phyloP scores from a whole-genome alignment of 495 filamentous ascomycete genomes.

The Aspergillus baeticus region DNA sequence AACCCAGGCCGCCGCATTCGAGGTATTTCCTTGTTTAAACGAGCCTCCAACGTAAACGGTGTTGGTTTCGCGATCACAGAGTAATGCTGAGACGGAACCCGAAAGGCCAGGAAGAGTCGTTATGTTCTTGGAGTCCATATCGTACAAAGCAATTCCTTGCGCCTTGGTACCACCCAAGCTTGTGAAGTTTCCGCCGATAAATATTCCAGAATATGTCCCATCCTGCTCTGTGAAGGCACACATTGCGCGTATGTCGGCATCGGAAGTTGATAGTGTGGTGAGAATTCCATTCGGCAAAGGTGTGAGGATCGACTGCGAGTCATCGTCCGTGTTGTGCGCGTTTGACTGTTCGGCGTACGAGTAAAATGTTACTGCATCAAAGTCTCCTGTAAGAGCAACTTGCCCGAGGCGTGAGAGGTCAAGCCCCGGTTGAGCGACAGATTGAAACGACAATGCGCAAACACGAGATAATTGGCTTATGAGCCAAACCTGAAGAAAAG shows the following conservation, averaged over 20 bases:
- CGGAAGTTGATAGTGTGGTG: slow-evolving; percentile 66
- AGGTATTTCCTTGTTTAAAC: slow-evolving; percentile 74
- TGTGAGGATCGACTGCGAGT: slow-evolving; percentile 76
- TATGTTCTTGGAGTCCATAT: slow-evolving; percentile 64
- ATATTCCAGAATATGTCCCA: slow-evolving; percentile 68
- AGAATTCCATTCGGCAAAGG: slow-evolving; percentile 86
- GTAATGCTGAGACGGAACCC: slow-evolving; percentile 74
- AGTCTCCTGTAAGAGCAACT: slow-evolving; percentile 86
- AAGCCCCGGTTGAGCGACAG: slow-evolving; percentile 73
- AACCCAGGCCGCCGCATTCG: slow-evolving; percentile 87
- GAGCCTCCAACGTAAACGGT: slow-evolving; percentile 89
- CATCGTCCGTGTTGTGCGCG: slow-evolving; percentile 63
- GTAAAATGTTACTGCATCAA: slow-evolving; percentile 87
- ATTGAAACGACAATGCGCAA: slow-evolving; percentile 65
- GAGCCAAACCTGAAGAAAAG: slow-evolving; percentile 37
- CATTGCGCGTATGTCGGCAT: slow-evolving; percentile 82
- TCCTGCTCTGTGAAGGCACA: slow-evolving; percentile 72
- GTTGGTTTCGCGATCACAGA: slow-evolving; percentile 80
- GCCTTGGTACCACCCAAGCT: slow-evolving; percentile 75
- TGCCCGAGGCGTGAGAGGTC: slow-evolving; percentile 79
- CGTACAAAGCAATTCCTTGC: slow-evolving; percentile 75
- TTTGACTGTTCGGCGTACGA: slow-evolving; percentile 78
- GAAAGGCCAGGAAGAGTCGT: slow-evolving; percentile 73
- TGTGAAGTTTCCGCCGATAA: slow-evolving; percentile 96
- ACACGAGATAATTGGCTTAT: slow-evolving; percentile 45